A percentile compares a stretch with the other conserved stretches of the same genome.
Evolutionary conservation across 257 asterid species (phyloP).

Genomic region (Solanum sitiens): DNA sequence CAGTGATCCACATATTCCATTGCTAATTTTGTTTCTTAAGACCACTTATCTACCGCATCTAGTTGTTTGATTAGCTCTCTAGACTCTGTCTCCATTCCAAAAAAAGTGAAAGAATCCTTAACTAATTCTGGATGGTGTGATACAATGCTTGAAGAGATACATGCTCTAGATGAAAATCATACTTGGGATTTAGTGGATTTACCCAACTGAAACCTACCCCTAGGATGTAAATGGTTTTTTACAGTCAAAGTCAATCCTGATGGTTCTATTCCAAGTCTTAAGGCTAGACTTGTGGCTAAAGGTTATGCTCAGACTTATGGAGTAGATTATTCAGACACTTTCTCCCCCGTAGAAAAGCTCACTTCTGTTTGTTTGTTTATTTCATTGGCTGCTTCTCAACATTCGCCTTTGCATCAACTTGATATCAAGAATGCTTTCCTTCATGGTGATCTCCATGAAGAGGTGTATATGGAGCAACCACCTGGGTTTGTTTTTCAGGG

Average conservation of each 20-base stretch:
- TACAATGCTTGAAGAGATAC: neutral
- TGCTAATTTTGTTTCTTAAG: too few relatives aligned
- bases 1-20: neutral
- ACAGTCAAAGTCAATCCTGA: neutral
- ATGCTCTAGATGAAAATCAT: neutral
- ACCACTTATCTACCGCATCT: neutral
- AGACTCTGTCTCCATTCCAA: too few relatives aligned
- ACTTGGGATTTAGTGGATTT: neutral
- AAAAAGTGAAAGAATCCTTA: neutral
- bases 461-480: neutral
- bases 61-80: too few relatives aligned
- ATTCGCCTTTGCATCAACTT: neutral
- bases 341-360: neutral
- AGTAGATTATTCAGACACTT: neutral
- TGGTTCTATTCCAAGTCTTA: neutral
- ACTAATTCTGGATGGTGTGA: neutral
- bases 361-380: neutral
- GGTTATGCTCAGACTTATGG: neutral
- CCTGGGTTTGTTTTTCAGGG: neutral
- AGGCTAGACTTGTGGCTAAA: neutral
- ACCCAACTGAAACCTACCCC: neutral
- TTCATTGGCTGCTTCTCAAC: neutral
- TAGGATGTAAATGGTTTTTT: neutral
- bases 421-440: neutral
- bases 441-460: neutral